Evolutionary conservation across 371 early-diverging fungal species (phyloP).

Genomic region (Apophysomyces sp.): DNA sequence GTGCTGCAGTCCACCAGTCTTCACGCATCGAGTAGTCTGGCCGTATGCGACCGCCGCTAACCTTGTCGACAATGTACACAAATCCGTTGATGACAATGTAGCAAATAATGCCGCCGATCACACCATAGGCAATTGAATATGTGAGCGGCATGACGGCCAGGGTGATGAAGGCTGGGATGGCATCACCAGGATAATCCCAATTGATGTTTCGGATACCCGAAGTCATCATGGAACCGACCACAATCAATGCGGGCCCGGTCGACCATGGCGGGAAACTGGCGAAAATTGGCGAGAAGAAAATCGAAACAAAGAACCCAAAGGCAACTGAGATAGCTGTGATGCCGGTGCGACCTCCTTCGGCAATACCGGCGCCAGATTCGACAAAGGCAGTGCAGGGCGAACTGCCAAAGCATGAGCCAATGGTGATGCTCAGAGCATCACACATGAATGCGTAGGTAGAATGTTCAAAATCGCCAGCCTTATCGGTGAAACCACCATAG

Average conservation of each 20-base stretch:
- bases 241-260: slow-evolving; percentile 76
- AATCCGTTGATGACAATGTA: slow-evolving; percentile 61
- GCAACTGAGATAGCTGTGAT: slow-evolving; percentile 67
- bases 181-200: slow-evolving; percentile 76
- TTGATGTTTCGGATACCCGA: slow-evolving; percentile 68
- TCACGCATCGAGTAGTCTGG: slow-evolving; percentile 50
- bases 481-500: slow-evolving; percentile 77
- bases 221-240: slow-evolving; percentile 82
- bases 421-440: slow-evolving; percentile 64
- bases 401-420: slow-evolving; percentile 72
- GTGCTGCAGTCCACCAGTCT: slow-evolving; percentile 45
- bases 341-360: slow-evolving; percentile 80
- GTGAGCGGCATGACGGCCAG: slow-evolving; percentile 77
- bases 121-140: slow-evolving; percentile 72
- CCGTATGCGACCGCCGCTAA: slow-evolving; percentile 48
- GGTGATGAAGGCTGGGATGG: slow-evolving; percentile 76
- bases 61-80: slow-evolving; percentile 46
- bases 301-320: slow-evolving; percentile 70
- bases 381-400: slow-evolving; percentile 79
- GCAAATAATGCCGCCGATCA: slow-evolving; percentile 63
- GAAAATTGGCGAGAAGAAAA: slow-evolving; percentile 84
- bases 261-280: slow-evolving; percentile 86
- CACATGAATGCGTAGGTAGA: slow-evolving; percentile 70
- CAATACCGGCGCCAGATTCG: slow-evolving; percentile 80
- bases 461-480: slow-evolving; percentile 76